These are phyloP conservation scores for Silene coronaria DNA, from an alignment of 179 eudicot species.

Conservation along the genomic window DNA sequence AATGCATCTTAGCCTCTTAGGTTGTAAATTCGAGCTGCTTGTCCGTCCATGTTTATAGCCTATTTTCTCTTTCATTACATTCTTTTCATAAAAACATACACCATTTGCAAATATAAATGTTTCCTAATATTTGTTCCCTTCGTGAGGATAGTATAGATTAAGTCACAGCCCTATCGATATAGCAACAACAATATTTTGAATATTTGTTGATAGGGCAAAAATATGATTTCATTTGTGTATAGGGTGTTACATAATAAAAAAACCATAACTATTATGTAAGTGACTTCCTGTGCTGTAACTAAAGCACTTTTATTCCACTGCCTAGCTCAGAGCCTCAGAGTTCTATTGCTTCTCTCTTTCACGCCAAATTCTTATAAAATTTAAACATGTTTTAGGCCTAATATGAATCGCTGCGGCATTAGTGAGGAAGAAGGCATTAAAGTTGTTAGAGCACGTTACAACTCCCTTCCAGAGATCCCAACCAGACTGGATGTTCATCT, in stretches of 20 bases:
- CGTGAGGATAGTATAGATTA: neutral
- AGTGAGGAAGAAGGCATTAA: constrained; percentile 71
- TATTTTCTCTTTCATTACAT: neutral
- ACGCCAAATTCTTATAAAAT: constrained; percentile 11
- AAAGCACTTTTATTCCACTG: neutral
- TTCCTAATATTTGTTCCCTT: neutral
- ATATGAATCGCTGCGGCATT: constrained; percentile 69
- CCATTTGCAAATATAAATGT: neutral
- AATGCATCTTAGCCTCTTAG: no score
- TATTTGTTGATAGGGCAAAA: neutral
- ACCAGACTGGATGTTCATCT: constrained; percentile 32
- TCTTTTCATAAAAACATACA: neutral
- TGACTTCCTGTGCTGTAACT: neutral
- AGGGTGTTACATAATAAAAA: neutral
- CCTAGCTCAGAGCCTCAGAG: constrained; percentile 3
- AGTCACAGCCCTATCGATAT: neutral
- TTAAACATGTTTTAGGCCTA: constrained; percentile 54
- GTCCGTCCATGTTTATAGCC: neutral
- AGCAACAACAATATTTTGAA: neutral
- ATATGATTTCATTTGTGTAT: neutral
- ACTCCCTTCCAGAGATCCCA: constrained; percentile 35
- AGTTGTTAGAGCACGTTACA: constrained; percentile 46
- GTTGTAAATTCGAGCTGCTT: neutral
- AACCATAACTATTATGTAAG: neutral
- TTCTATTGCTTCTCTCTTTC: neutral